Conservation (phyloP, 768 basidiomycete genomes). For the Chalciporus sphaerocephalus region DNA sequence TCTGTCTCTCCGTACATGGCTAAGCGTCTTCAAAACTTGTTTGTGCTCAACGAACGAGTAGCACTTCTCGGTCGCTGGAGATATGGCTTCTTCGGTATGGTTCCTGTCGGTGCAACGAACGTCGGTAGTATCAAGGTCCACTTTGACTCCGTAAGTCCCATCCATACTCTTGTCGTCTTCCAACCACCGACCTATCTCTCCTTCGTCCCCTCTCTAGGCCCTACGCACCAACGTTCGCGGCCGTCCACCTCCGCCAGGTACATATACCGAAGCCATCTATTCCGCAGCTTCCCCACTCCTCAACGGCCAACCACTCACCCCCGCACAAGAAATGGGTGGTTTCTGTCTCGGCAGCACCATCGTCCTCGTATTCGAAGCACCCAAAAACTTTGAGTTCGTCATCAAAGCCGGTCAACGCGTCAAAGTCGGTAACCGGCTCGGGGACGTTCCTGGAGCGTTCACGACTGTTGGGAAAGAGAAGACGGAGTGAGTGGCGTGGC, state of each 20-base stretch:
- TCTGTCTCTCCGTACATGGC: slow-evolving; percentile 96
- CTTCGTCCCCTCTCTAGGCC: slow-evolving; percentile 39
- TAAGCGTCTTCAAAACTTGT: slow-evolving; percentile 84
- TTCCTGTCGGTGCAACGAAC: slow-evolving; percentile 97
- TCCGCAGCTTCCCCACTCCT: slow-evolving; percentile 77
- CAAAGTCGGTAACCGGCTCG: slow-evolving; percentile 79
- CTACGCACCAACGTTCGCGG: slow-evolving; percentile 87
- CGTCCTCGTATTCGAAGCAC: slow-evolving; percentile 95
- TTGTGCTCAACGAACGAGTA: slow-evolving; percentile 97
- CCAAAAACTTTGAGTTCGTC: slow-evolving; percentile 71
- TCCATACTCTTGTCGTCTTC: neutral
- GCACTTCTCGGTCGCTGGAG: slow-evolving; percentile 93
- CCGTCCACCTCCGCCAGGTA: slow-evolving; percentile 69
- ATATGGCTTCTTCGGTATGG: slow-evolving; percentile 94
- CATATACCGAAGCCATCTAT: slow-evolving; percentile 91
- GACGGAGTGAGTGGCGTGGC: slow-evolving; percentile 24
- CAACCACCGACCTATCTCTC: neutral
- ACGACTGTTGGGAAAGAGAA: slow-evolving; percentile 33
- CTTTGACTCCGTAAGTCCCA: slow-evolving; percentile 69
- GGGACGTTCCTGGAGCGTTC: slow-evolving; percentile 40
- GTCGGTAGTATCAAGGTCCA: slow-evolving; percentile 95
- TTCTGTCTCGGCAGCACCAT: slow-evolving; percentile 95
- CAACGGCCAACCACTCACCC: slow-evolving; percentile 78
- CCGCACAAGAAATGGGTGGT: slow-evolving; percentile 96
- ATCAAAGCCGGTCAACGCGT: slow-evolving; percentile 79